Evolutionary conservation across 306 rosid genomes (phyloP).

Genomic region (Argentina anserina): DNA sequence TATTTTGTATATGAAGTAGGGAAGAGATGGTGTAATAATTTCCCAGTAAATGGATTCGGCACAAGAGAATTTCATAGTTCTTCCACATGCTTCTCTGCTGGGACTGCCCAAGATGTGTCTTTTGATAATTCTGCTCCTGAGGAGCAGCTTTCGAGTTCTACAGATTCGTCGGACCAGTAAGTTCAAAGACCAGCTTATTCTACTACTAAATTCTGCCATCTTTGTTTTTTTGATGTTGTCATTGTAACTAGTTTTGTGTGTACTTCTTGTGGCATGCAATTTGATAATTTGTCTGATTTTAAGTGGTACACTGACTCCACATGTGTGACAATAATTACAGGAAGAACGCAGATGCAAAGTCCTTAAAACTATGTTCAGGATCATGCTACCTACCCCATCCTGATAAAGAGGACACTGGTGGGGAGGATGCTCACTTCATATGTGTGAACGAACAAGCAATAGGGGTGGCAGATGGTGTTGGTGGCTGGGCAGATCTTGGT

Average conservation of each 20-base stretch:
- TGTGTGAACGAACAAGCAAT: constrained; percentile 88
- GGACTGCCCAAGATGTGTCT: constrained; percentile 69
- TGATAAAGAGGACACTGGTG: constrained; percentile 95
- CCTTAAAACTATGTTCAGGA: constrained; percentile 71
- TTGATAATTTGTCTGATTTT: neutral
- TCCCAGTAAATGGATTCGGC: constrained; percentile 35
- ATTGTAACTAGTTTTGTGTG: neutral
- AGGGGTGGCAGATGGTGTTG: constrained; percentile 99
- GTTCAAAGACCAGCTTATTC: constrained; percentile 26
- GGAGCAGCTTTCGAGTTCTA: constrained; percentile 50
- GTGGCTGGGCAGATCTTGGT: constrained; percentile 98
- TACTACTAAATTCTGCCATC: constrained; percentile 1
- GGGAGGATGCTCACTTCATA: constrained; percentile 98
- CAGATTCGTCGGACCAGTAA: constrained; percentile 70
- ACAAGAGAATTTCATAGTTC: constrained; percentile 56
- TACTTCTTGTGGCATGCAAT: neutral
- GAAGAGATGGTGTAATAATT: constrained; percentile 45
- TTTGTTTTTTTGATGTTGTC: neutral
- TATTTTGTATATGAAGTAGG: constrained; percentile 54
- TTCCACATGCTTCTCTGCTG: constrained; percentile 47
- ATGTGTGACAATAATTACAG: constrained; percentile 34
- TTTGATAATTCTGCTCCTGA: constrained; percentile 63
- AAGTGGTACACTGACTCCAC: neutral
- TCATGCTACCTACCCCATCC: constrained; percentile 98
- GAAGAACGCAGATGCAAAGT: constrained; percentile 51